Base-by-base conservation (phyloP, 1,284 basidiomycete species). In the Grifola frondosa region DNA sequence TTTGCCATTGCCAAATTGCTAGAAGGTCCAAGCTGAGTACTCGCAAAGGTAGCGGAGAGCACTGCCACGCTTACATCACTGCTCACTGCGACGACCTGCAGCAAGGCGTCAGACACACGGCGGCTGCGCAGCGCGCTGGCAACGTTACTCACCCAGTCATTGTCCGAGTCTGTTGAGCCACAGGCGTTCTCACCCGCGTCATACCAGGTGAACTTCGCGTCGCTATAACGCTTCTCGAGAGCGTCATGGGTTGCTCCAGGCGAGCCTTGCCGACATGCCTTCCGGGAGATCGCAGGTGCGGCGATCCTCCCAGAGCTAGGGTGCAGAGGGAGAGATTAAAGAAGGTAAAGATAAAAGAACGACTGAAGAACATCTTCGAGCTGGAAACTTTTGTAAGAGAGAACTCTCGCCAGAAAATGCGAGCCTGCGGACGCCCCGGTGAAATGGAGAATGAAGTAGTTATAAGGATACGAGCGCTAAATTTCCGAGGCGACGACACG, bases 21-120 rank as follows among this genome's bases (percentile, higher is more conserved):
- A 24, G 26, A 37, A 36, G 42, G n/a, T 12, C 17, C 9, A 37
- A 33, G 33, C 26, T 38, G 30, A 24, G 4, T 30, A 13, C 21
- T 13, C 35, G 12, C 30, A 19, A 32, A 22, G 15, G 17, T n/a
- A 33, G 45, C 63, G 37, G 51, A 69, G 67, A 22, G 46, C 48
- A n/a, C 55, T 42, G 51, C 69, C n/a, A n/a, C n/a, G 45, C 63
- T 38, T 52, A 69, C 68, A 22, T 46, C 48, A n/a, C 55, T 42
- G 51, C 69, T 70, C 36, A 71, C 33, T 4, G 68, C 69, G 32
- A 71, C 67, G 41, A 71, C 62, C 68, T 69, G 48, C n/a, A 16
- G n/a, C n/a, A n/a, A n/a, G n/a, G n/a, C n/a, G n/a, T n/a, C n/a
- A n/a, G n/a, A n/a, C n/a, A n/a, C n/a, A n/a, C n/a, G n/a, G n/a